phyloP scores from a whole-genome alignment of 768 basidiomycete species.

The Boletus barrowsii region DNA sequence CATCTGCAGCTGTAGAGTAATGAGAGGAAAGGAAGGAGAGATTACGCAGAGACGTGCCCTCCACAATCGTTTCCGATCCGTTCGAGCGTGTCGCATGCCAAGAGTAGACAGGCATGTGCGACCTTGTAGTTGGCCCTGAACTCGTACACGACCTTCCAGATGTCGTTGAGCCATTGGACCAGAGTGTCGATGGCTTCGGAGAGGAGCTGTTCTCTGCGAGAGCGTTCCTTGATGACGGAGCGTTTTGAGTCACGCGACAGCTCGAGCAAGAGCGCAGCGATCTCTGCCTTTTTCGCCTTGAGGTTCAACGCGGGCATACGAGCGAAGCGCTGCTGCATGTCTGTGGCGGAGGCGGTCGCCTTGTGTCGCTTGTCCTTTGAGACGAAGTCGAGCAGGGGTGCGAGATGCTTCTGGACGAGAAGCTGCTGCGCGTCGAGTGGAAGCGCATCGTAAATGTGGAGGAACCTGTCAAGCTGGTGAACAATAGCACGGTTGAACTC shows the following conservation, averaged over 20 bases:
- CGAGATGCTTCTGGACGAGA: constrained; percentile 49
- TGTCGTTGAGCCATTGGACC: constrained; percentile 56
- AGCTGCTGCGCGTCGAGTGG: constrained; percentile 50
- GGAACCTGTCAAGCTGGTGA: constrained; percentile 36
- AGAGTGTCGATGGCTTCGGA: constrained; percentile 55
- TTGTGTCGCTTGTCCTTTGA: constrained; percentile 38
- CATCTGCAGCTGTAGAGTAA: constrained; percentile 50
- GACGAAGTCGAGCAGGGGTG: constrained; percentile 44
- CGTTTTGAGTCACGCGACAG: constrained; percentile 53
- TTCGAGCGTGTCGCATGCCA: constrained; percentile 44
- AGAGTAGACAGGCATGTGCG: constrained; percentile 58
- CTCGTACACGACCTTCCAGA: constrained; percentile 64
- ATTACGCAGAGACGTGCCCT: constrained; percentile 32
- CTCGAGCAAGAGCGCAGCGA: constrained; percentile 50
- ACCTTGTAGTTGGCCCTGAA: constrained; percentile 46
- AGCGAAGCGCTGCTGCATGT: constrained; percentile 37
- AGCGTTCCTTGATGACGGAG: constrained; percentile 50
- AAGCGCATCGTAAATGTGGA: constrained; percentile 46
- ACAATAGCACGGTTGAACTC: not conserved
- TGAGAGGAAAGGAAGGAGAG: constrained; percentile 5
- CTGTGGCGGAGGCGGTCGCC: constrained; percentile 40
- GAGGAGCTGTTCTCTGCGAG: constrained; percentile 52
- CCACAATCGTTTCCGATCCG: constrained; percentile 40
- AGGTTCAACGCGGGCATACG: constrained; percentile 50
- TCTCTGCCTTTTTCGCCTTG: constrained; percentile 51